These are phyloP conservation scores for Xylaria sp. DNA, from an alignment of 2,329 filamentous ascomycete genomes.

Conservation along the genomic window DNA sequence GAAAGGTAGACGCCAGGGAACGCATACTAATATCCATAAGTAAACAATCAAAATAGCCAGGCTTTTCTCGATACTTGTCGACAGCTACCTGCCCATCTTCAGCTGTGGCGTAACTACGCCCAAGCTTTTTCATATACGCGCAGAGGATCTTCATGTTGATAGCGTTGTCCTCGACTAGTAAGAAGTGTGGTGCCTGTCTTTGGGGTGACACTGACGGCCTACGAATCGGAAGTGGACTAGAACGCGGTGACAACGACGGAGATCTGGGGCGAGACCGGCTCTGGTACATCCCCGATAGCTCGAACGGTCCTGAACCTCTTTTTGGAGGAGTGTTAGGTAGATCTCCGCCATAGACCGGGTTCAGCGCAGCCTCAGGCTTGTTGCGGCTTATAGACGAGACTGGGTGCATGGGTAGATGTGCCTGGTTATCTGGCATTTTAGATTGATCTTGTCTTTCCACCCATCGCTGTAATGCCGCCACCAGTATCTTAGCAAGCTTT, in stretches of 20 bases:
- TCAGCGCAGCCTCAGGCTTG: neutral
- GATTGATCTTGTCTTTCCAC: constrained; percentile 25
- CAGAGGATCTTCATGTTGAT: constrained; percentile 52
- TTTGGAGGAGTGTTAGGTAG: neutral
- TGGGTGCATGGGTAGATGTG: neutral
- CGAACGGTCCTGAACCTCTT: constrained; percentile 12
- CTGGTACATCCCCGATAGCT: neutral
- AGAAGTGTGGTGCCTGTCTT: constrained; percentile 24
- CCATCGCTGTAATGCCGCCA: constrained; percentile 31
- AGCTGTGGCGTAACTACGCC: constrained; percentile 29
- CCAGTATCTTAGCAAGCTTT: constrained; percentile 51
- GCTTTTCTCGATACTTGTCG: constrained; percentile 24
- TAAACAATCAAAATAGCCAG: constrained; percentile 28
- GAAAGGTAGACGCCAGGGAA: neutral
- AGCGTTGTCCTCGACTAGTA: constrained; percentile 56
- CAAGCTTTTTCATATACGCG: constrained; percentile 48
- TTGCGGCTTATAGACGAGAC: constrained; percentile 10
- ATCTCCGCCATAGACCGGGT: neutral
- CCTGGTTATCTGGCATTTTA: neutral
- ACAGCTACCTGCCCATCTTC: constrained; percentile 32
- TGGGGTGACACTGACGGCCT: neutral
- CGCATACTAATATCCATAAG: constrained; percentile 35
- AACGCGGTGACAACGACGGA: constrained; percentile 22
- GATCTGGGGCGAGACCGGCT: constrained; percentile 8
- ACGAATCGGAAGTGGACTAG: neutral